Evolutionary conservation across 2,329 filamentous ascomycete species (phyloP).

Genomic region (Claviceps purpurea): DNA sequence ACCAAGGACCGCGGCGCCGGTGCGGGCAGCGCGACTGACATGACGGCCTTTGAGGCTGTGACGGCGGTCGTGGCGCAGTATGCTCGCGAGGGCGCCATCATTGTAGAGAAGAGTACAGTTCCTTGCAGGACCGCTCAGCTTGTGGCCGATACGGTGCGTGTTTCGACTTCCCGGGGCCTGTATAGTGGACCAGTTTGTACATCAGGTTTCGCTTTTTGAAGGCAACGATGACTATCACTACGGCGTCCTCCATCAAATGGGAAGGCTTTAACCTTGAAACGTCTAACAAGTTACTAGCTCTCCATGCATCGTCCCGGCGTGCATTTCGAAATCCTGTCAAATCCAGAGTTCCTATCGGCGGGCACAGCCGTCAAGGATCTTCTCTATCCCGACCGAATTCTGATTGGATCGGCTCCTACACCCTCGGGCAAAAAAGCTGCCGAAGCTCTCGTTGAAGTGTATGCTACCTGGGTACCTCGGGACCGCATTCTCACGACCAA

Average conservation of each 20-base stretch:
- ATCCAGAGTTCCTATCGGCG: slow-evolving; percentile 70
- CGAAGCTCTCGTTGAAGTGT: slow-evolving; percentile 49
- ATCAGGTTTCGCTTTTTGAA: too few relatives aligned
- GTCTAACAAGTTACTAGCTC: slow-evolving; percentile 24
- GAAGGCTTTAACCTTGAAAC: too few relatives aligned
- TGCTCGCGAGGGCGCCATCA: slow-evolving; percentile 53
- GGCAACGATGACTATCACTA: too few relatives aligned
- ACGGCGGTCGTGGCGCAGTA: slow-evolving; percentile 52
- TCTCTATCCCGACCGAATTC: slow-evolving; percentile 55
- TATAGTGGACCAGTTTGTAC: not conserved
- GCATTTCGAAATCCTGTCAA: slow-evolving; percentile 64
- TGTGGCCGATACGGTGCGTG: slow-evolving; percentile 51
- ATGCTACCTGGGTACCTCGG: slow-evolving; percentile 56
- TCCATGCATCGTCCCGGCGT: slow-evolving; percentile 46
- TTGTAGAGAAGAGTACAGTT: slow-evolving; percentile 74
- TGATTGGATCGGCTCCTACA: slow-evolving; percentile 58
- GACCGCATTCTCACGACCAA: slow-evolving; percentile 59
- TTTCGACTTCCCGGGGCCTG: not conserved
- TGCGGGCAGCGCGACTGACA: slow-evolving; percentile 57
- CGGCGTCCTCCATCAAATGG: too few relatives aligned
- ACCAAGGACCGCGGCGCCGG: slow-evolving; percentile 60
- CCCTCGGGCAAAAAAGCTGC: slow-evolving; percentile 48
- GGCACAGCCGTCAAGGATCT: slow-evolving; percentile 63
- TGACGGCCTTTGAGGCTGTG: slow-evolving; percentile 59
- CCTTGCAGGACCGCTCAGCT: slow-evolving; percentile 61